Evolutionary conservation across 164 flowering plant species (phyloP), one percentile per base, ranked within the genome.

Genomic region (Aristolochia californica): DNA sequence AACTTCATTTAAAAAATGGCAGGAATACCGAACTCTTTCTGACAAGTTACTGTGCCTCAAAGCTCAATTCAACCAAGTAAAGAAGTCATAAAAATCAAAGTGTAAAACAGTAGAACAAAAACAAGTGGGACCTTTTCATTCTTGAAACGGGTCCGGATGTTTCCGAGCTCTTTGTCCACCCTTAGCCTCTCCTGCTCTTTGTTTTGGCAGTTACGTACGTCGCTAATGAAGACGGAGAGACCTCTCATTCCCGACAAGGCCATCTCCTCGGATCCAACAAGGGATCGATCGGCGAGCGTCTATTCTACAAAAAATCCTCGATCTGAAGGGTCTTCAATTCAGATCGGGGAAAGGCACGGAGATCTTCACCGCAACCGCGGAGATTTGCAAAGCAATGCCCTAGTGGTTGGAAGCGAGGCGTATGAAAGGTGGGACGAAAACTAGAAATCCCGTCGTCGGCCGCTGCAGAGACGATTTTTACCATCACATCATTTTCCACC

Each of bases 231-330:
- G 43, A 90, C 93, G 56, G 97, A 90, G 64, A 90, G 87, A n/a
- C 97, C 97, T 77, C 97, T 73, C 97, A 90, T 90, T 45, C 97
- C 97, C 13, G 95, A 81, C 67, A 85, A 69, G 74, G 97, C 91
- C 95, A 87, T 87, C 67, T 57, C 68, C 74, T 27, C 81, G 78
- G 87, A 81, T 84, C 90, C 79, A 73, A 58, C 34, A 22, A 21
- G 47, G 34, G 62, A 66, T 48, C 64, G 20, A 34, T 38, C 13
- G 21, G 38, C 15, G 20, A 25, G 27, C 24, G 52, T n/a, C 51
- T 21, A 18, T 5, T 7, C 18, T n/a, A 56, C 14, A 24, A 21
- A 22, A 25, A 51, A 25, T 53, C 66, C 38, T 27, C 56, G 55
- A 55, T 49, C 50, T 30, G 59, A n/a, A 56, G 28, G 40, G 17